phyloP scores from a whole-genome alignment of 257 asterid species.

The Salvia rosmarinus region DNA sequence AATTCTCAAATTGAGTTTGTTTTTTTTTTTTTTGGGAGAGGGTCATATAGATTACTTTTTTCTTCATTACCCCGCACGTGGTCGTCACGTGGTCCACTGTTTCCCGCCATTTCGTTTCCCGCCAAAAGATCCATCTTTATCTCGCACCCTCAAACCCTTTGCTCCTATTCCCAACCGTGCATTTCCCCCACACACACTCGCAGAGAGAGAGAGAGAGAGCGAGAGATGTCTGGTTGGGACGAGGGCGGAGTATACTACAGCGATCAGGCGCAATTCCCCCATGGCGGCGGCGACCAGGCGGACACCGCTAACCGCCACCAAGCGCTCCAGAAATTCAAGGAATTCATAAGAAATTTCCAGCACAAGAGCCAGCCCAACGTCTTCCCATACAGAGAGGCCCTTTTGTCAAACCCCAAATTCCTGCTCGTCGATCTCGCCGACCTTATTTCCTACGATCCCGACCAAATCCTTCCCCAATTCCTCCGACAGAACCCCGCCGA shows the following conservation, averaged over 20 bases:
- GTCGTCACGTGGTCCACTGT: slow-evolving; percentile 32
- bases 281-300: slow-evolving; percentile 55
- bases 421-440: slow-evolving; percentile 76
- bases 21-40: too few species aligned
- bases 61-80: slow-evolving; percentile 24
- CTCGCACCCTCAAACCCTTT: slow-evolving; percentile 32
- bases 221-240: slow-evolving; percentile 88
- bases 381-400: slow-evolving; percentile 89
- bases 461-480: slow-evolving; percentile 72
- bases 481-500: slow-evolving; percentile 94
- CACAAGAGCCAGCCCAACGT: slow-evolving; percentile 76
- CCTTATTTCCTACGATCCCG: slow-evolving; percentile 84
- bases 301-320: slow-evolving; percentile 67
- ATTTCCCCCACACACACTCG: background rate
- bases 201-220: slow-evolving; percentile 13
- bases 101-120: slow-evolving; percentile 86
- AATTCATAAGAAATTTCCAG: slow-evolving; percentile 85
- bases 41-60: too few species aligned
- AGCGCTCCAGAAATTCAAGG: slow-evolving; percentile 83
- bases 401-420: slow-evolving; percentile 70
- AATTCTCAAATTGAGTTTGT: too few species aligned
- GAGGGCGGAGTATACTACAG: slow-evolving; percentile 90
- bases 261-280: slow-evolving; percentile 94
- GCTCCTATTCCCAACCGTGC: background rate
- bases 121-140: slow-evolving; percentile 48